Conservation (phyloP, 176 grass and related monocot species). For the Chloris gayana region DNA sequence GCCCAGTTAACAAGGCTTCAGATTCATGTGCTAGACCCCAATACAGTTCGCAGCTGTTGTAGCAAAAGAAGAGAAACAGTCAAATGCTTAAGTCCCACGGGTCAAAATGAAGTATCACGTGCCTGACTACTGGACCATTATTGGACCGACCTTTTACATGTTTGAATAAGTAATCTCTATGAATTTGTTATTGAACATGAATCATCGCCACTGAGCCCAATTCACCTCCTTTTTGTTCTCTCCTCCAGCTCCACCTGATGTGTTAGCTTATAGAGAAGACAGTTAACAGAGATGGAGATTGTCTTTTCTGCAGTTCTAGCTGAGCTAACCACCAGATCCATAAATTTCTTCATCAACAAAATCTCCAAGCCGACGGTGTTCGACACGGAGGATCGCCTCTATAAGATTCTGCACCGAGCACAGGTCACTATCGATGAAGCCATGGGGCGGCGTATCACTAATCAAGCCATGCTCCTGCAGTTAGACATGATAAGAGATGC, state of each 20-base stretch:
- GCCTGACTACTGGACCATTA: no score
- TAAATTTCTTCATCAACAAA: conserved; percentile 1
- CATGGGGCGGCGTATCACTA: background rate
- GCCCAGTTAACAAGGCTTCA: no score
- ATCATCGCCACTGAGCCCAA: no score
- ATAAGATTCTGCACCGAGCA: background rate
- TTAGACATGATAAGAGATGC: background rate
- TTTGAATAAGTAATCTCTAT: no score
- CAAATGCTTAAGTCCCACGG: no score
- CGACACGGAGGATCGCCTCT: background rate
- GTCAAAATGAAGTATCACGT: no score
- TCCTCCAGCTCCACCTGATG: background rate
- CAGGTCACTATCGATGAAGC: background rate
- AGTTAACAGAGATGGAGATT: background rate
- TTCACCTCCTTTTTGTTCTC: no score
- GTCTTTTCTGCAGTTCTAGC: background rate
- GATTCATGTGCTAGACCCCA: no score
- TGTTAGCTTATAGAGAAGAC: background rate
- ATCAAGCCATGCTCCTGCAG: background rate
- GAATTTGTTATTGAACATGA: no score
- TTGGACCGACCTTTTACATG: no score
- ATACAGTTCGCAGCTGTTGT: no score
- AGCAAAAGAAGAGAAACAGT: no score
- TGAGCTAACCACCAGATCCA: background rate
- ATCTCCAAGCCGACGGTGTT: background rate